Percentiles rank a stretch among this genome's conserved stretches.
phyloP scores from a whole-genome alignment of 1,284 basidiomycete genomes.

The Microbotryum silenes-acaulis region DNA sequence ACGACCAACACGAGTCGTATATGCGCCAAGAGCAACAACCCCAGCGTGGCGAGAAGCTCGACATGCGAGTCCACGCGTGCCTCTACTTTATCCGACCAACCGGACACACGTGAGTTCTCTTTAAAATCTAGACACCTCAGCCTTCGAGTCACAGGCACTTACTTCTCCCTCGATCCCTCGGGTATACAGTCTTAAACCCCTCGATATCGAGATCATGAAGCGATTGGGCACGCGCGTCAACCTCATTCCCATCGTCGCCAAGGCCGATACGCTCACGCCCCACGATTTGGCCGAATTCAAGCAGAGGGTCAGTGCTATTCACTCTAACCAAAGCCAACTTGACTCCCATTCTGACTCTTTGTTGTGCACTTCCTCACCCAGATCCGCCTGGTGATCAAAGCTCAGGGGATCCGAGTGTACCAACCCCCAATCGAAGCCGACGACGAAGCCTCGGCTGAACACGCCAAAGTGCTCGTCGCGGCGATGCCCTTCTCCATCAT shows the following conservation, averaged over 20 bases:
- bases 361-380: constrained; percentile 37
- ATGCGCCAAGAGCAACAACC: constrained; percentile 99
- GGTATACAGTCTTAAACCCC: constrained; percentile 70
- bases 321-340: too few species aligned
- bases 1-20: constrained; percentile 98
- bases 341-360: constrained; percentile 8
- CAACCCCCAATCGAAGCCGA: constrained; percentile 85
- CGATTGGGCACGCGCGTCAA: constrained; percentile 91
- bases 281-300: constrained; percentile 88
- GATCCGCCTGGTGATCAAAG: constrained; percentile 82
- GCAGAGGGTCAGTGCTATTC: constrained; percentile 59
- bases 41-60: constrained; percentile 81
- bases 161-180: not conserved
- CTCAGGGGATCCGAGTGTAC: constrained; percentile 92
- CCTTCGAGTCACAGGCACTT: not conserved
- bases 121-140: not conserved
- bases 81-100: constrained; percentile 96
- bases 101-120: constrained; percentile 75
- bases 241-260: constrained; percentile 94
- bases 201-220: constrained; percentile 99
- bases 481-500: constrained; percentile 99
- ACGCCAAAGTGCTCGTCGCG: constrained; percentile 71
- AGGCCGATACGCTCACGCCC: constrained; percentile 93
- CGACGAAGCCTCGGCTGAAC: constrained; percentile 79
- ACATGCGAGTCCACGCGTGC: constrained; percentile 93